Base-by-base conservation (phyloP, 805 yeast species). In the Kregervanrija fluxuum region DNA sequence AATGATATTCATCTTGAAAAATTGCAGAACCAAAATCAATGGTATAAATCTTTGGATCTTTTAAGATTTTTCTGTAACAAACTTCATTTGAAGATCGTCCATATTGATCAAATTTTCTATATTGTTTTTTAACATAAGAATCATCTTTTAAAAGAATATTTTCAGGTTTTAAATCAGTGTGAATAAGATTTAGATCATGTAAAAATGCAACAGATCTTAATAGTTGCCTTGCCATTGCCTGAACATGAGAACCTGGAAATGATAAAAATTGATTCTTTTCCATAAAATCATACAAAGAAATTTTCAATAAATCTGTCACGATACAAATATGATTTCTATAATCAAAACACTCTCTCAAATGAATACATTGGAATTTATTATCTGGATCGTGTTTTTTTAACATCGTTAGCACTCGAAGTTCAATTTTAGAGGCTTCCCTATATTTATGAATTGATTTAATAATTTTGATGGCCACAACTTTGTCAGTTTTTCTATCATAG, bases 21-120 rank as follows among this genome's bases (percentile, higher is more conserved):
- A 95, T 81, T 0, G 99, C 96, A 35, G 93, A 81, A n/a, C 99
- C 99, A 64, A 93, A 93, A 66, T 93, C 99, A 48, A 93, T 93
- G 28, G 91, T 77, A 60, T 87, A 89, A 44, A 93, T 86, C 49
- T 79, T 74, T 1, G 98, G 95, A 59, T 85, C 80, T 40, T 73
- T 74, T 50, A 93, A 72, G 9, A 87, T 71, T 48, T 72, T 73
- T 47, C 65, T 52, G 30, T 43, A 38, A 40, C 14, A 40, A 4
- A 42, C 32, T 22, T 52, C 49, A 13, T 30, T 28, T 11, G 50
- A 33, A 3, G 36, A 33, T 47, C 38, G 33, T 11, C 68, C 51
- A 6, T 22, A 22, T 30, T 39, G 33, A 12, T 32, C 11, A 11
- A 30, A 14, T 31, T 65, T 60, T 17, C 54, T 49, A 42, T 66